These are phyloP conservation scores for Melampsora larici-populina DNA, from an alignment of 1,284 basidiomycete genomes.

Conservation along the genomic window DNA sequence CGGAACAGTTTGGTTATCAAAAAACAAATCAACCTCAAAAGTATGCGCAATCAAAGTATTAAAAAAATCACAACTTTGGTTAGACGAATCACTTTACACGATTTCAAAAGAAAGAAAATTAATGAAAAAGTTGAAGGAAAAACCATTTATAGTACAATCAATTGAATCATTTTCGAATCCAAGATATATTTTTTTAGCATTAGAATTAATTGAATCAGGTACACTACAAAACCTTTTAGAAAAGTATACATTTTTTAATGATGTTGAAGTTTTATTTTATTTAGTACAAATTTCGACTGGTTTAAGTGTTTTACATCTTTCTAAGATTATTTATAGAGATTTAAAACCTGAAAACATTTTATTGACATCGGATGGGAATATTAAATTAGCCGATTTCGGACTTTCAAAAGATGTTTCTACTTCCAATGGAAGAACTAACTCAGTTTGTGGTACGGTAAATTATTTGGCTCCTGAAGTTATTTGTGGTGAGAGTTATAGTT, in stretches of 20 bases:
- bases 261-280: conserved; percentile 35
- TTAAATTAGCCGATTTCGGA: conserved; percentile 35
- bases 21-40: conserved; percentile 45
- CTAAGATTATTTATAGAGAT: conserved; percentile 27
- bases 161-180: conserved; percentile 13
- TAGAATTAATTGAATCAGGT: conserved; percentile 50
- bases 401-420: background rate
- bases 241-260: conserved; percentile 44
- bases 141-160: background rate
- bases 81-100: background rate
- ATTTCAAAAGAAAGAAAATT: background rate
- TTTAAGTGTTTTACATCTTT: conserved; percentile 6
- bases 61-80: conserved; percentile 46
- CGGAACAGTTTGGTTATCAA: conserved; percentile 48
- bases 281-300: conserved; percentile 18
- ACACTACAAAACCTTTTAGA: conserved; percentile 48
- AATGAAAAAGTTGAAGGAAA: background rate
- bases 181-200: conserved; percentile 46
- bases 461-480: conserved; percentile 50
- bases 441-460: conserved; percentile 50
- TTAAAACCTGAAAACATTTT: conserved; percentile 41
- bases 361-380: conserved; percentile 3
- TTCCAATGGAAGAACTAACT: conserved; percentile 44
- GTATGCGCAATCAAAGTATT: conserved; percentile 48
- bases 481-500: conserved; percentile 46